Percentiles rank a stretch among this genome's conserved stretches.
Evolutionary conservation across 116 monocot species (phyloP).

Genomic region (Dioscorea cayenensis): DNA sequence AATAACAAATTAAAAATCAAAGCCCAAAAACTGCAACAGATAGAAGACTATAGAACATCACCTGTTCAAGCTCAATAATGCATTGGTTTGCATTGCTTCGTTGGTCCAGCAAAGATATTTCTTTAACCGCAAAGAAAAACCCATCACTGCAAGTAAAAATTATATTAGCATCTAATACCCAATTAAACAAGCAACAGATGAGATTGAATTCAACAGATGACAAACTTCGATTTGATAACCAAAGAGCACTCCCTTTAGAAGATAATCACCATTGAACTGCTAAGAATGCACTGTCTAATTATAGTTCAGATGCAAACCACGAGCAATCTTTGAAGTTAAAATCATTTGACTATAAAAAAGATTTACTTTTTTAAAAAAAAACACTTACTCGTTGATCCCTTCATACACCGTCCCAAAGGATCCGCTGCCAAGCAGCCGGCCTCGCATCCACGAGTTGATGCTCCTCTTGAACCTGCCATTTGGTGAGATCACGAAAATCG

Average conservation of each 20-base stretch:
- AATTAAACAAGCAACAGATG: neutral
- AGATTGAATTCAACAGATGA: too few species aligned
- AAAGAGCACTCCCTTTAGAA: too few species aligned
- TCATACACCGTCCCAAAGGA: constrained; percentile 92
- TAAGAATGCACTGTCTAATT: too few species aligned
- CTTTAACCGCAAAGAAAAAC: constrained; percentile 94
- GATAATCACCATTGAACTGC: too few species aligned
- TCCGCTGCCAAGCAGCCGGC: constrained; percentile 70
- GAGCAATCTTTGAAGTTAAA: too few species aligned
- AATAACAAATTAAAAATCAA: neutral
- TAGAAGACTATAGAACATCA: constrained; percentile 13
- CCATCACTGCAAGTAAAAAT: constrained; percentile 66
- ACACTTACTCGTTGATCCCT: constrained; percentile 83
- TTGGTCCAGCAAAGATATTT: constrained; percentile 82
- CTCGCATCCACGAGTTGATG: constrained; percentile 57
- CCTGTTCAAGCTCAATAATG: constrained; percentile 93
- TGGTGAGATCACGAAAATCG: constrained; percentile 58
- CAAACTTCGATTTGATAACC: neutral
- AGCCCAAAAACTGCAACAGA: neutral
- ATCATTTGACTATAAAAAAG: too few species aligned
- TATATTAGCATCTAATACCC: constrained; percentile 6
- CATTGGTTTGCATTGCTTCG: constrained; percentile 76
- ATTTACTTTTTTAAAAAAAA: too few species aligned
- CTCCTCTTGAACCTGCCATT: constrained; percentile 41
- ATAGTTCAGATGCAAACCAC: too few species aligned